A percentile compares a stretch with the other conserved stretches of the same genome.
phyloP scores from a whole-genome alignment of 176 grass and related monocot genomes.

The Zoysia pacifica region DNA sequence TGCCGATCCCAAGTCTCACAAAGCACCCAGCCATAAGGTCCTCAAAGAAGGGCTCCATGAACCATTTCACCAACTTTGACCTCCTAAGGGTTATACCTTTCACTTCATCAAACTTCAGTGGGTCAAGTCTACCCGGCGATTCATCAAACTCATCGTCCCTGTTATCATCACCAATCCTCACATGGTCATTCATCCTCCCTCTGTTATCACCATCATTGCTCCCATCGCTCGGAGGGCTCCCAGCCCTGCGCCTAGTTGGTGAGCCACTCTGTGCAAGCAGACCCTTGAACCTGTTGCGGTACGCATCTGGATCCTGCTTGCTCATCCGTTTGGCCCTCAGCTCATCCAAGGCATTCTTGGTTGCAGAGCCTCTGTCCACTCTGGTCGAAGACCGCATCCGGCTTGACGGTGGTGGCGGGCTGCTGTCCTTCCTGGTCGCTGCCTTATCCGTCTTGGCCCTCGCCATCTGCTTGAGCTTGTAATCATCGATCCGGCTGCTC shows the following conservation, averaged over 20 bases:
- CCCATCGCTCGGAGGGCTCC: conserved; percentile 61
- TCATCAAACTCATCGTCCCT: conserved; percentile 85
- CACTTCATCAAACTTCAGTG: conserved; percentile 77
- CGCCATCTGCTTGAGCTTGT: conserved; percentile 70
- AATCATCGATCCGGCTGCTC: conserved; percentile 53
- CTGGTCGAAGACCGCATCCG: conserved; percentile 49
- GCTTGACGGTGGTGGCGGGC: conserved; percentile 55
- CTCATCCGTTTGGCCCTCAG: conserved; percentile 65
- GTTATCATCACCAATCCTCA: conserved; percentile 46
- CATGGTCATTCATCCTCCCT: conserved; percentile 55
- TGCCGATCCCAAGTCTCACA: conserved; percentile 82
- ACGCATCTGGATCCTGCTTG: conserved; percentile 59
- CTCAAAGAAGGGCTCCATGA: conserved; percentile 98
- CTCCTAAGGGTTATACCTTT: conserved; percentile 78
- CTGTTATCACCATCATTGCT: conserved; percentile 58
- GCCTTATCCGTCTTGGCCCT: conserved; percentile 53
- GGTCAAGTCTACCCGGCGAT: conserved; percentile 55
- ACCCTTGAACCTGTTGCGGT: conserved; percentile 58
- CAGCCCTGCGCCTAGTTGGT: conserved; percentile 40
- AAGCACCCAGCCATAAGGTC: conserved; percentile 76
- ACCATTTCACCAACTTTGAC: conserved; percentile 91
- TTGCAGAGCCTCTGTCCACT: conserved; percentile 50
- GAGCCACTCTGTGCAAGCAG: conserved; percentile 39
- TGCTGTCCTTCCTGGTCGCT: conserved; percentile 40
- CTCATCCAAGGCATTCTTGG: conserved; percentile 66